phyloP scores from a whole-genome alignment of 2,329 filamentous ascomycete species.

The Didymella segeticola region DNA sequence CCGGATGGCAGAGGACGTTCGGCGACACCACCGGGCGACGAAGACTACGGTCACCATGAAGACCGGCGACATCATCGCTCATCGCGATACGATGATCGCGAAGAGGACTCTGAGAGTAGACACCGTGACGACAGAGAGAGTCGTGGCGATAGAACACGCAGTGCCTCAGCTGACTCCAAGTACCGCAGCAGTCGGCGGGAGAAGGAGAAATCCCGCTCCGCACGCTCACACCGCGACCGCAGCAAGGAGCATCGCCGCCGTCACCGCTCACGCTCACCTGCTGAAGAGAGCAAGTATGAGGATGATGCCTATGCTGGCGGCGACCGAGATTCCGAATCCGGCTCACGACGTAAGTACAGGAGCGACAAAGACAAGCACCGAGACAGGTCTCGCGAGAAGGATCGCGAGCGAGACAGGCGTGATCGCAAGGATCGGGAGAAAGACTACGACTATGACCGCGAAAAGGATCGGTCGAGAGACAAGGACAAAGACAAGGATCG shows the following conservation, averaged over 20 bases:
- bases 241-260: slow-evolving; percentile 54
- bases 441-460: slow-evolving; percentile 52
- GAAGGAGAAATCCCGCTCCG: slow-evolving; percentile 53
- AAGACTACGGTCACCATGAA: slow-evolving; percentile 46
- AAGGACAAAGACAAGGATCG: slow-evolving; percentile 52
- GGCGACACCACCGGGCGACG: slow-evolving; percentile 48
- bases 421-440: slow-evolving; percentile 60
- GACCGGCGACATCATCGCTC: slow-evolving; percentile 58
- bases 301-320: slow-evolving; percentile 41
- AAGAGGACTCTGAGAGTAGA: slow-evolving; percentile 47
- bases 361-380: slow-evolving; percentile 44
- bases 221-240: slow-evolving; percentile 55
- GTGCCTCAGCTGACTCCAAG: slow-evolving; percentile 67
- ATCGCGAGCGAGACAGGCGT: slow-evolving; percentile 42
- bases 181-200: slow-evolving; percentile 65
- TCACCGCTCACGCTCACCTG: slow-evolving; percentile 52
- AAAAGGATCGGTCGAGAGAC: slow-evolving; percentile 49
- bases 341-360: slow-evolving; percentile 46
- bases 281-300: slow-evolving; percentile 36
- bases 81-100: slow-evolving; percentile 49
- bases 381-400: slow-evolving; percentile 39
- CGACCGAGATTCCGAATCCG: slow-evolving; percentile 36
- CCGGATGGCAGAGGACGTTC: slow-evolving; percentile 60
- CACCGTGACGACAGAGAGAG: slow-evolving; percentile 58
- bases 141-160: slow-evolving; percentile 64